Evolutionary conservation across 2,329 filamentous ascomycete species (phyloP), one percentile per base, ranked within the genome.

Genomic region (Leptographium galeiforme): DNA sequence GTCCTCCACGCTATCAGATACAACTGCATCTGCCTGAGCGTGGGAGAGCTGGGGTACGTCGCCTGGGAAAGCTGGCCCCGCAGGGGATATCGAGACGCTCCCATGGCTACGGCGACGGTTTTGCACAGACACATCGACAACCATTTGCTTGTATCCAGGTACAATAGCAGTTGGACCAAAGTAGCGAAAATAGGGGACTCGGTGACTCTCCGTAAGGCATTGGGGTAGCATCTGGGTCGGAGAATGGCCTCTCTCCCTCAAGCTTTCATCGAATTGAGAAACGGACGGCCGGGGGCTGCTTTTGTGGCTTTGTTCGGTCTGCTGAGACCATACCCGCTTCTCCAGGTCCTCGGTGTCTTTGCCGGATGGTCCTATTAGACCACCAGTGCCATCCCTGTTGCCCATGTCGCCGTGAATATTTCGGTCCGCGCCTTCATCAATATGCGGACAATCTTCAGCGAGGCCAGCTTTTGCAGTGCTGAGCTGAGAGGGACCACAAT

Each of bases 81-180:
- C 74, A 0, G 77, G 79, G 0, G 73, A 69, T 10, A 68, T 72
- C 0, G 81, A 78, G 48, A 79, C 76, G 18, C 79, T 83, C 50
- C 73, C 72, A 10, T 73, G 76, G 51, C 81, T 82, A 30, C 76
- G 75, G 30, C 81, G 76, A 55, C 81, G 73, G 56, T 85, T 82
- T 55, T 83, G 77, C 34, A 90, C 80, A 52, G 85, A 83, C 18
- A 68, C 60, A 46, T 67, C 63, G 55, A 86, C 83, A 32, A 94
- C 87, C 87, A 94, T 94, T 66, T 94, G 88, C 67, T 94, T 94
- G 70, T 89, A 94, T 25, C 89, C 89, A 1, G 89, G 89, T 51
- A 93, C 87, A 62, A 95, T 95, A 57, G 89, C 89, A 1, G 89
- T 95, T 0, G 88, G 87, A 0, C 89, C 89, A 64, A 95, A 93